Evolutionary conservation across 2,329 filamentous ascomycete species (phyloP).

Genomic region (Mycosphaerelloides madeirae): DNA sequence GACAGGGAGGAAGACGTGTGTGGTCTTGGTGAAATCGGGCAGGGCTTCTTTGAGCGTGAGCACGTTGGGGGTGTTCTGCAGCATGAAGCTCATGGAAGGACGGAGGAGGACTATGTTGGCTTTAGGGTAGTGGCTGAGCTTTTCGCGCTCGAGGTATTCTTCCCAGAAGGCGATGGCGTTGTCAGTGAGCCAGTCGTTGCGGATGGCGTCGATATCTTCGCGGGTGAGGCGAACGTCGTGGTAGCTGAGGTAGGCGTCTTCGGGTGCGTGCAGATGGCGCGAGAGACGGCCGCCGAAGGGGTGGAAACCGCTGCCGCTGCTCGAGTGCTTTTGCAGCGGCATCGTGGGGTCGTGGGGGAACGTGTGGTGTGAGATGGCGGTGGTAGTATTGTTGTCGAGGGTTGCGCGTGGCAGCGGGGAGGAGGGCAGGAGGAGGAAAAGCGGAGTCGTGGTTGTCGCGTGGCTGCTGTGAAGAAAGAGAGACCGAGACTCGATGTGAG

Average conservation of each 20-base stretch:
- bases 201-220: conserved; percentile 83
- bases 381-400: background rate
- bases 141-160: conserved; percentile 89
- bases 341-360: background rate
- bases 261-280: conserved; percentile 53
- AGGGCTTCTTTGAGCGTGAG: conserved; percentile 61
- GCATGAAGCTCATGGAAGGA: conserved; percentile 86
- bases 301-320: conserved; percentile 42
- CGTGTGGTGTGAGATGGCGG: background rate
- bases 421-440: no score
- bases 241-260: conserved; percentile 68
- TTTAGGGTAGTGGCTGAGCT: conserved; percentile 71
- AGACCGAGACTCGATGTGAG: no score
- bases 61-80: conserved; percentile 66
- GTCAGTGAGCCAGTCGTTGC: conserved; percentile 93
- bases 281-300: conserved; percentile 51
- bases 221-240: conserved; percentile 63
- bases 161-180: conserved; percentile 98
- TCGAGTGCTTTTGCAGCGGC: conserved; percentile 8
- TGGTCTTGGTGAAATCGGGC: conserved; percentile 72
- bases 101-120: conserved; percentile 86
- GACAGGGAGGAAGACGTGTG: conserved; percentile 92
- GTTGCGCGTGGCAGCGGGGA: no score
- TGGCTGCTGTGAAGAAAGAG: no score
- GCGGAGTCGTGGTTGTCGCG: no score